phyloP scores from a whole-genome alignment of 2,329 filamentous ascomycete species.

The Monilinia fructigena region DNA sequence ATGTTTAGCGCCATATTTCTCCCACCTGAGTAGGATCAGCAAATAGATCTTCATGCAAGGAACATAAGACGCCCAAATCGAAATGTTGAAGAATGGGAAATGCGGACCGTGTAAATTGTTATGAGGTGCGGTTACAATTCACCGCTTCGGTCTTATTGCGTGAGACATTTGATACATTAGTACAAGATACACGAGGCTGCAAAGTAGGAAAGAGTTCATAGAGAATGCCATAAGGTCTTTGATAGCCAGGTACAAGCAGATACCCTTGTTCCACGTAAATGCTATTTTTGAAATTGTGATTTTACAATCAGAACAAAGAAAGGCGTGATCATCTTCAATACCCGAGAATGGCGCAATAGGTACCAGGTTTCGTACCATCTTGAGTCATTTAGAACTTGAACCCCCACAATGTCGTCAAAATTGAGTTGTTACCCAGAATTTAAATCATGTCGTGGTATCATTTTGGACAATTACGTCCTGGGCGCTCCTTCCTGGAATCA shows the following conservation, averaged over 20 bases:
- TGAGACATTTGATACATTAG: background rate
- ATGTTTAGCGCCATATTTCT: background rate
- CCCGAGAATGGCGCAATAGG: slow-evolving; percentile 22
- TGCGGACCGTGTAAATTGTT: background rate
- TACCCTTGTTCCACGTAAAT: background rate
- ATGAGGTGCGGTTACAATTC: background rate
- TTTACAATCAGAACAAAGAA: slow-evolving; percentile 23
- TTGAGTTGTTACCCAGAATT: background rate
- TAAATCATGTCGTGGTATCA: slow-evolving; percentile 15
- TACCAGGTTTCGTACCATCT: slow-evolving; percentile 14
- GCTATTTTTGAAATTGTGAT: background rate
- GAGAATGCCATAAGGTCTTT: background rate
- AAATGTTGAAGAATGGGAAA: background rate
- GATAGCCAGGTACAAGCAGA: background rate
- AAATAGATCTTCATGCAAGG: background rate
- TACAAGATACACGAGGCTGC: background rate
- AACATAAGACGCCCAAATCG: background rate
- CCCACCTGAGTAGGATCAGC: background rate
- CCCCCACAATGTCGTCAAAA: background rate
- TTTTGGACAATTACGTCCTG: slow-evolving; percentile 15
- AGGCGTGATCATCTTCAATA: slow-evolving; percentile 18
- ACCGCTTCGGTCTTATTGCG: slow-evolving; percentile 1
- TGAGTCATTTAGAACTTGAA: slow-evolving; percentile 10
- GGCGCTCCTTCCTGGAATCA: slow-evolving; percentile 13
- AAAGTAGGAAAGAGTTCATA: background rate